Evolutionary conservation across 345 rosid genomes (phyloP), one percentile per base, ranked within the genome.

Genomic region (Acer yangbiense): DNA sequence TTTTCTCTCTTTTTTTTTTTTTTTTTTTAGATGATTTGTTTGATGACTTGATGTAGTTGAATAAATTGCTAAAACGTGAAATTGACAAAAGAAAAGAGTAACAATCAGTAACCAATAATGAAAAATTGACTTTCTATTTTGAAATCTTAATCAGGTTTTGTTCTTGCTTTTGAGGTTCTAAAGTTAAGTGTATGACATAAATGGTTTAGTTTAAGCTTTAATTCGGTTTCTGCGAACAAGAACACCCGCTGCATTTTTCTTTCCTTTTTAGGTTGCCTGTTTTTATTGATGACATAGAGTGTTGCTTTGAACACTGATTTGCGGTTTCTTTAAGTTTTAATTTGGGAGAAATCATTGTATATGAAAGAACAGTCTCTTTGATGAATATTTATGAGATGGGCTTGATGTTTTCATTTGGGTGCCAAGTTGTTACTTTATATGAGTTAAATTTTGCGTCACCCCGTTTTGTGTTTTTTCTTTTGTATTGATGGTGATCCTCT

Each of bases 1-100:
- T 55, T 77, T 65, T 23, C 35, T 32, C 35, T 58, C 43, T 73
- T 7, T 77, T 71, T 32, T 54, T 46, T 77, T 65, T 32, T 58
- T 43, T 69, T 8, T 77, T 71, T 44, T 55, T 5, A 7, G 13
- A 9, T 21, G 62, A 43, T 27, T 72, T 66, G 6, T 32, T 13
- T 71, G 25, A 35, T 35, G 20, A 35, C 39, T 35, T 35, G 39
- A 35, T 35, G 39, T 39, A 2, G 58, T 44, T 60, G 77, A 74
- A 63, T 57, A 14, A 43, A 60, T 52, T 14, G 72, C 46, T 69
- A 69, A 20, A 32, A 20, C 12, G 1, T 79, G 77, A 29, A 35
- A 39, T 50, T 35, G 72, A 68, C 25, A 54, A 32, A 35, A 39
- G 20, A 69, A 23, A 69, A 21, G 27, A 3, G 2, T 8, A 25